Percentiles rank a stretch among this genome's conserved stretches.
Conservation (phyloP, 169 alveolate species). For the Miamiensis avidus region DNA sequence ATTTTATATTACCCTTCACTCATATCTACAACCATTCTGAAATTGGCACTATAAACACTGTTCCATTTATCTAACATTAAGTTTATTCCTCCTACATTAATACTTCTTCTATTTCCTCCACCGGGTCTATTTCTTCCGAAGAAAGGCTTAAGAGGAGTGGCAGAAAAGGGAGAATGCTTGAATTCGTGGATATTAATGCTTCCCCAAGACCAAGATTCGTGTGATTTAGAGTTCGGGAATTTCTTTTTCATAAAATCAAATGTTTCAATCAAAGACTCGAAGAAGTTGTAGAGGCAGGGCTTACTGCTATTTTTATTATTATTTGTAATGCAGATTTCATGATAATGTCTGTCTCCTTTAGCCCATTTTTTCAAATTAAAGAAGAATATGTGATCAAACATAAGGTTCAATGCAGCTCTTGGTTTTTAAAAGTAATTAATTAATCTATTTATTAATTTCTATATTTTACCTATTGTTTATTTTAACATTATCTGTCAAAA, state of each 20-base stretch:
- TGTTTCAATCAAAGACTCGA: constrained; percentile 26
- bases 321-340: neutral
- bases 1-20: neutral
- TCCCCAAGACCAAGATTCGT: constrained; percentile 41
- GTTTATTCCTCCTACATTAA: constrained; percentile 29
- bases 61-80: constrained; percentile 18
- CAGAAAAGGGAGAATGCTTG: constrained; percentile 33
- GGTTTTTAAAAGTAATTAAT: neutral
- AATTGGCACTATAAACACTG: constrained; percentile 28
- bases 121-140: constrained; percentile 30
- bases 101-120: constrained; percentile 24
- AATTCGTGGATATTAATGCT: constrained; percentile 14
- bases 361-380: neutral
- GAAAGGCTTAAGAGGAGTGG: constrained; percentile 17
- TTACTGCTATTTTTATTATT: constrained; percentile 8
- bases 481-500: constrained; percentile 13
- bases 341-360: neutral
- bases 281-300: constrained; percentile 27
- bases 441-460: constrained; percentile 2
- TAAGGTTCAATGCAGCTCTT: neutral
- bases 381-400: constrained; percentile 16
- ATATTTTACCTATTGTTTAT: constrained; percentile 5
- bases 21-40: neutral
- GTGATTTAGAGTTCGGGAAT: constrained; percentile 16
- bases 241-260: constrained; percentile 1